Evolutionary conservation across 192 early-diverging fungal species (phyloP).

Genomic region (Umbelopsis sp.): DNA sequence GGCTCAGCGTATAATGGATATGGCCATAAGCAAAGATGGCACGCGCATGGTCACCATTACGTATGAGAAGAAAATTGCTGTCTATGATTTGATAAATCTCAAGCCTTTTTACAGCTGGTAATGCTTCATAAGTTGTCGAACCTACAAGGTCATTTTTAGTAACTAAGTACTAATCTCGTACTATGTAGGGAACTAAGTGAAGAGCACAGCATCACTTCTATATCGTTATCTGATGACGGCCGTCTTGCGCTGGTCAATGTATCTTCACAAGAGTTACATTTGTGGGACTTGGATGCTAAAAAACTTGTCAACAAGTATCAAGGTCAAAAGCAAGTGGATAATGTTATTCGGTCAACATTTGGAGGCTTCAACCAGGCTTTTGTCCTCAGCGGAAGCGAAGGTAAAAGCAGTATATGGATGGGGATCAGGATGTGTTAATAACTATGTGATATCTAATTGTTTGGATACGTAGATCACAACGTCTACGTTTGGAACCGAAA

Average conservation of each 20-base stretch:
- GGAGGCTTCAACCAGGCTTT: constrained; percentile 84
- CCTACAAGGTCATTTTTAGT: background rate
- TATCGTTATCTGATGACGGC: constrained; percentile 66
- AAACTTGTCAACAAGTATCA: constrained; percentile 73
- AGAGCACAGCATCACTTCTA: constrained; percentile 63
- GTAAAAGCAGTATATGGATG: constrained; percentile 37
- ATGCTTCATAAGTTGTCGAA: background rate
- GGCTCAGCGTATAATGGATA: constrained; percentile 62
- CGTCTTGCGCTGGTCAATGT: constrained; percentile 63
- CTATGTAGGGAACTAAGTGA: constrained; percentile 47
- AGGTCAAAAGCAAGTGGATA: constrained; percentile 84
- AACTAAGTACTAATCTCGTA: background rate
- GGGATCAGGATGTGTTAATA: background rate
- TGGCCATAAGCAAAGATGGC: constrained; percentile 65
- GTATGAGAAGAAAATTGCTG: constrained; percentile 61
- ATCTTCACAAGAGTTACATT: constrained; percentile 76
- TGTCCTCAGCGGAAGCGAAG: constrained; percentile 93
- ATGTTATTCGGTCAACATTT: constrained; percentile 91
- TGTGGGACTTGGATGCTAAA: constrained; percentile 82
- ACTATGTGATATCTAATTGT: background rate
- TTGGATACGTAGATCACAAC: constrained; percentile 51
- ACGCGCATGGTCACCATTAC: constrained; percentile 63
- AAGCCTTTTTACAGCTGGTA: constrained; percentile 14
- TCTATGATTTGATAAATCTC: constrained; percentile 59
- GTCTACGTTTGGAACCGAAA: constrained; percentile 86